Percentiles rank a stretch among this genome's conserved stretches.
These are phyloP conservation scores for Saccharomycopsis vini DNA, from an alignment of 805 yeast species.

Conservation along the genomic window DNA sequence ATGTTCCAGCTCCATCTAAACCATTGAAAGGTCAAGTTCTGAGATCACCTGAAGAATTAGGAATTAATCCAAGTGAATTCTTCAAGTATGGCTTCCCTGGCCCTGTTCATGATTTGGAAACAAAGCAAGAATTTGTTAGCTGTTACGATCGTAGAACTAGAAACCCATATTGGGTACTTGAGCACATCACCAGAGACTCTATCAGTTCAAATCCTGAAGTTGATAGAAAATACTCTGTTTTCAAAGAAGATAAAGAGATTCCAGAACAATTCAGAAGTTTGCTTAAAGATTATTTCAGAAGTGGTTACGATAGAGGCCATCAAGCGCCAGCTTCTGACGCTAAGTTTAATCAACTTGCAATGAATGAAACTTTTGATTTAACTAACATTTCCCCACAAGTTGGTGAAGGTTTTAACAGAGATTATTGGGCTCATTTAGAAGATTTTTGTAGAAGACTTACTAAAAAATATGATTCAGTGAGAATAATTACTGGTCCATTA, in stretches of 20 bases:
- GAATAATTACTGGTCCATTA: conserved; percentile 90
- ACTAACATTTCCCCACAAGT: conserved; percentile 96
- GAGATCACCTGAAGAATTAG: conserved; percentile 6
- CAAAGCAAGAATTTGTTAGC: conserved; percentile 67
- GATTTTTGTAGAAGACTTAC: conserved; percentile 78
- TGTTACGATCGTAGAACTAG: conserved; percentile 79
- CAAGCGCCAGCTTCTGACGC: conserved; percentile 98
- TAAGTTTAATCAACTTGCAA: conserved; percentile 78
- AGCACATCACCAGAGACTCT: conserved; percentile 75
- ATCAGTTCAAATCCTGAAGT: conserved; percentile 43
- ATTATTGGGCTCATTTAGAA: conserved; percentile 96
- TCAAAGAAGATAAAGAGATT: conserved; percentile 77
- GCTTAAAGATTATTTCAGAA: conserved; percentile 80
- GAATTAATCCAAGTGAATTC: conserved; percentile 66
- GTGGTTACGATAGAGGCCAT: conserved; percentile 96
- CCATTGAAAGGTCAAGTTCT: background rate
- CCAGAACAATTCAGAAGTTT: conserved; percentile 71
- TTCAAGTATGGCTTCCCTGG: conserved; percentile 94
- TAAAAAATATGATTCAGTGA: conserved; percentile 57
- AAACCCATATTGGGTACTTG: conserved; percentile 82
- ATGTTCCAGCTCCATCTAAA: background rate
- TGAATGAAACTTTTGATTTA: conserved; percentile 88
- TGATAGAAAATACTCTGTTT: conserved; percentile 73
- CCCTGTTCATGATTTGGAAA: conserved; percentile 78
- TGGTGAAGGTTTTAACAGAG: conserved; percentile 95